Conservation (phyloP, 2,329 filamentous ascomycete genomes). For the Lithohypha guttulata region DNA sequence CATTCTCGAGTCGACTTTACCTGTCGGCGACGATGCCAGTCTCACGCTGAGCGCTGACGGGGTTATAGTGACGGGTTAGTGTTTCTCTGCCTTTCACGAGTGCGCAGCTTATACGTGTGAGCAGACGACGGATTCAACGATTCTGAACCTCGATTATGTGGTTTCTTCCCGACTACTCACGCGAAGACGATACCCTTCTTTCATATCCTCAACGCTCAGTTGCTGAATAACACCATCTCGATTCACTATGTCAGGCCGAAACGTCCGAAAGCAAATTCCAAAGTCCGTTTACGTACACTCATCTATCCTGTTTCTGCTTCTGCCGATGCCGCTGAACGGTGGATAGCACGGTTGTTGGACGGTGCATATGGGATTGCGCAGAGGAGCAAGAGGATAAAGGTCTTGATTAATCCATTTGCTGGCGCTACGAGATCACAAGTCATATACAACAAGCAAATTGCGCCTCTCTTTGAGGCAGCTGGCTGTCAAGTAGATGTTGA, state of each 20-base stretch:
- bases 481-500: constrained; percentile 65
- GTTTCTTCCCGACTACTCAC: constrained; percentile 33
- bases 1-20: constrained; percentile 37
- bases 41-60: constrained; percentile 51
- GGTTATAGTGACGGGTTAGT: constrained; percentile 47
- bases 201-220: constrained; percentile 72
- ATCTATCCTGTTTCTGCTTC: constrained; percentile 48
- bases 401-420: constrained; percentile 83
- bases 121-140: constrained; percentile 16
- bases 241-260: constrained; percentile 60
- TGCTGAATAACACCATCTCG: constrained; percentile 48
- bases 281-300: constrained; percentile 52
- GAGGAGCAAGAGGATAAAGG: constrained; percentile 65
- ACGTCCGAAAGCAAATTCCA: constrained; percentile 39
- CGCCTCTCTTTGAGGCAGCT: constrained; percentile 74
- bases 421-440: constrained; percentile 68
- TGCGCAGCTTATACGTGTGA: constrained; percentile 6
- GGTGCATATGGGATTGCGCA: constrained; percentile 61
- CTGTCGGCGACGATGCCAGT: constrained; percentile 47
- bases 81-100: neutral
- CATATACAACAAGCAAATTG: constrained; percentile 63
- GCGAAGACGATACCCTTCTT: constrained; percentile 57
- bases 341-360: constrained; percentile 55
- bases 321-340: constrained; percentile 37
- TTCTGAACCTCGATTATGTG: constrained; percentile 17